These are phyloP conservation scores for Phoenix dactylifera DNA, from an alignment of 176 grass and related monocot genomes.

Conservation along the genomic window DNA sequence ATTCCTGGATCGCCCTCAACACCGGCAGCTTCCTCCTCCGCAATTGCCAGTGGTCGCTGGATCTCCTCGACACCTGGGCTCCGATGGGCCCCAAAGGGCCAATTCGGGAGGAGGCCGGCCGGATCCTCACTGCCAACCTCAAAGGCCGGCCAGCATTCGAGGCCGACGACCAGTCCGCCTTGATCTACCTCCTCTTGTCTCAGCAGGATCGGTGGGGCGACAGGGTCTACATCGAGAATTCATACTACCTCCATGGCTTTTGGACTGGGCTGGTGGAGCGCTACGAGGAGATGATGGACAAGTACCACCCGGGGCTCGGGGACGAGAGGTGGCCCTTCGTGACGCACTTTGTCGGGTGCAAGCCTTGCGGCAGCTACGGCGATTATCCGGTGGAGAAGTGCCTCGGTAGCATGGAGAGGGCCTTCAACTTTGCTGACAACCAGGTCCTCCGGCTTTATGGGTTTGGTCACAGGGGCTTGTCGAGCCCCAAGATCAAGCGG, in stretches of 20 bases:
- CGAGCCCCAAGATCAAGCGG: slow-evolving; percentile 26
- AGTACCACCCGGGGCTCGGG: slow-evolving; percentile 67
- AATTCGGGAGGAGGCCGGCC: slow-evolving; percentile 40
- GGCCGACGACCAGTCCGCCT: slow-evolving; percentile 76
- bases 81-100: slow-evolving; percentile 47
- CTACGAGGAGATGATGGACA: slow-evolving; percentile 49
- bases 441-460: slow-evolving; percentile 55
- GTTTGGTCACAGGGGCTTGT: slow-evolving; percentile 31
- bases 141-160: slow-evolving; percentile 46
- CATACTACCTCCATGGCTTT: slow-evolving; percentile 55
- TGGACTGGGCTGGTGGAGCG: slow-evolving; percentile 48
- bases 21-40: slow-evolving; percentile 66
- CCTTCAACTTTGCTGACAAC: slow-evolving; percentile 80
- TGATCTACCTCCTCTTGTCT: slow-evolving; percentile 53
- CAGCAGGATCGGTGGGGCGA: slow-evolving; percentile 50
- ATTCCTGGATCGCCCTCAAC: slow-evolving; percentile 44
- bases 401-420: slow-evolving; percentile 49
- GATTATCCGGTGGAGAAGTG: slow-evolving; percentile 46
- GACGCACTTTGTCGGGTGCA: slow-evolving; percentile 60
- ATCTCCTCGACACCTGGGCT: slow-evolving; percentile 69
- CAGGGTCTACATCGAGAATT: slow-evolving; percentile 59
- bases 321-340: slow-evolving; percentile 75
- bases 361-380: slow-evolving; percentile 25
- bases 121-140: slow-evolving; percentile 36
- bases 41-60: slow-evolving; percentile 82